A percentile compares a stretch with the other conserved stretches of the same genome.
These are phyloP conservation scores for Suhomyces faveliae DNA, from an alignment of 805 yeast genomes.

Conservation along the genomic window DNA sequence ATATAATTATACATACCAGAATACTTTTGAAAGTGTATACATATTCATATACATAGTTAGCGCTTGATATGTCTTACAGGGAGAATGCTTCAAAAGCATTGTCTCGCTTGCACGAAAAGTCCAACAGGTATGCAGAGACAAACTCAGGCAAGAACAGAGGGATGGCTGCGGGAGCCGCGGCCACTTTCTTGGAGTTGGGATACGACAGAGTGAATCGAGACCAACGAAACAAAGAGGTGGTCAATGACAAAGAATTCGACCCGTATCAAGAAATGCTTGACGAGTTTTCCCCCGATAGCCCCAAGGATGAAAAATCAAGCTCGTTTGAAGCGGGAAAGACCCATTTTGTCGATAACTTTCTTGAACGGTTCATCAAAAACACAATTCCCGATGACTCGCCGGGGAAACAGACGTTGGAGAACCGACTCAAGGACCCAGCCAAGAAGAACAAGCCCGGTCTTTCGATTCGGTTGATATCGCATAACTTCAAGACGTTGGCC, in stretches of 20 bases:
- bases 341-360: slow-evolving; percentile 58
- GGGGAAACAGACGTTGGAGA: slow-evolving; percentile 44
- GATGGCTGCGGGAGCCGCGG: slow-evolving; percentile 38
- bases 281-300: neutral
- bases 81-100: slow-evolving; percentile 12
- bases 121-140: slow-evolving; percentile 26
- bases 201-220: slow-evolving; percentile 18
- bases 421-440: slow-evolving; percentile 44
- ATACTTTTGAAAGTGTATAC: neutral
- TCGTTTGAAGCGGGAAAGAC: neutral
- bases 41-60: neutral
- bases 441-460: slow-evolving; percentile 48
- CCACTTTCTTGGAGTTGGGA: slow-evolving; percentile 33
- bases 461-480: slow-evolving; percentile 54
- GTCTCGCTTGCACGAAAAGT: slow-evolving; percentile 22
- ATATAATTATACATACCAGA: neutral
- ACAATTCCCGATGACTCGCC: slow-evolving; percentile 48
- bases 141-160: slow-evolving; percentile 28
- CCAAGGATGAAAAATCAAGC: neutral
- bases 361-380: slow-evolving; percentile 52
- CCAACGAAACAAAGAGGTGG: neutral
- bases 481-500: slow-evolving; percentile 59
- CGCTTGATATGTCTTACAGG: slow-evolving; percentile 1
- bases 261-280: neutral
- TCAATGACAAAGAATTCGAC: neutral